These are phyloP conservation scores for Copromyces sp. DNA, from an alignment of 495 filamentous ascomycete genomes.

Conservation along the genomic window DNA sequence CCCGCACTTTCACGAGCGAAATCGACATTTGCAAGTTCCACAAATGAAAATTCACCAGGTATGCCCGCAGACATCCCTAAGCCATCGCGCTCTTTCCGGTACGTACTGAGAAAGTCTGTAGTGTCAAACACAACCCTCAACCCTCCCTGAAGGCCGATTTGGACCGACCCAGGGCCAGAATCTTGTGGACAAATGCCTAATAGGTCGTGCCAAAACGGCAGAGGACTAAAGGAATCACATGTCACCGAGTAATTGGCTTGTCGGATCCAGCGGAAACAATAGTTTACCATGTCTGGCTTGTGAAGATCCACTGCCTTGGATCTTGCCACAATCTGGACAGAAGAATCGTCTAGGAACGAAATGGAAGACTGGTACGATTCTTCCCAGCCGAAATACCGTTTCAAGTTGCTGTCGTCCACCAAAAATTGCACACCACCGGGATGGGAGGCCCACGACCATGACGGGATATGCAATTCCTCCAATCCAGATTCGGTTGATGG, in stretches of 20 bases:
- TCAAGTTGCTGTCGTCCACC: no score
- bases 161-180: background rate
- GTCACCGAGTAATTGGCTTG: no score
- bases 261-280: no score
- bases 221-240: no score
- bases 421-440: background rate
- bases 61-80: background rate
- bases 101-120: background rate
- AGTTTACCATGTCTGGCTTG: background rate
- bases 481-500: background rate
- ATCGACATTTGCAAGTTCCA: background rate
- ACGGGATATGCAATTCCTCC: background rate
- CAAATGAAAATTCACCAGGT: background rate
- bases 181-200: background rate
- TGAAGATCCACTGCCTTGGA: background rate
- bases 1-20: background rate
- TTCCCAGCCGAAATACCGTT: no score
- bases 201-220: no score
- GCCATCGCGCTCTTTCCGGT: background rate
- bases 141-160: fast-evolving
- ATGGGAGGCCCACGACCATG: background rate
- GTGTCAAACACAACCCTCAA: background rate
- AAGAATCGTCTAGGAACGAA: background rate
- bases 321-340: background rate
- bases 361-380: no score